A percentile compares a stretch with the other conserved stretches of the same genome.
Evolutionary conservation across 345 rosid genomes (phyloP).

Genomic region (Lepidium didymum): DNA sequence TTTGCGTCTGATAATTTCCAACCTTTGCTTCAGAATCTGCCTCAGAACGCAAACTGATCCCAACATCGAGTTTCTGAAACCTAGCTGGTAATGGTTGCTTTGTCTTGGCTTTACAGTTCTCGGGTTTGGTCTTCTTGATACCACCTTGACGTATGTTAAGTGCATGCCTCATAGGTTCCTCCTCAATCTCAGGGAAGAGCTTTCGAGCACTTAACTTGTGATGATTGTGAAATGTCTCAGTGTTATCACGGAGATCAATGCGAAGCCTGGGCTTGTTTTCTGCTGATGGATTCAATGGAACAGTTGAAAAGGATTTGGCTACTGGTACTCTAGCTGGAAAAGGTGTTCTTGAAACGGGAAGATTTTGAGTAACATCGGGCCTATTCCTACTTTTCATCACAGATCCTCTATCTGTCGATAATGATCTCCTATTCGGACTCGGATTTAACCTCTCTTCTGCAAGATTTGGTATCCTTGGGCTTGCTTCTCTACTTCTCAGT

Average conservation of each 20-base stretch:
- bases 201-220: slow-evolving; percentile 51
- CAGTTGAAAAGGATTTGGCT: slow-evolving; percentile 48
- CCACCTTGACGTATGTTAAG: slow-evolving; percentile 79
- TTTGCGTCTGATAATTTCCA: slow-evolving; percentile 41
- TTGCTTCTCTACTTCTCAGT: slow-evolving; percentile 49
- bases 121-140: slow-evolving; percentile 53
- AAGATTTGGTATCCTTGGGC: slow-evolving; percentile 36
- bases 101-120: slow-evolving; percentile 48
- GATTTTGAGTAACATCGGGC: slow-evolving; percentile 49
- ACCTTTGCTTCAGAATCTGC: slow-evolving; percentile 33
- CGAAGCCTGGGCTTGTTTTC: slow-evolving; percentile 29
- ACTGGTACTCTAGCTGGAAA: slow-evolving; percentile 81
- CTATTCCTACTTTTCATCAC: slow-evolving; percentile 46
- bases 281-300: slow-evolving; percentile 34
- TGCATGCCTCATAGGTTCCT: slow-evolving; percentile 69
- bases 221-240: slow-evolving; percentile 40
- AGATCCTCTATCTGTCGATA: slow-evolving; percentile 81
- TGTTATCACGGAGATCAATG: slow-evolving; percentile 13
- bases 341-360: slow-evolving; percentile 49
- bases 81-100: slow-evolving; percentile 58
- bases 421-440: slow-evolving; percentile 67
- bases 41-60: slow-evolving; percentile 39
- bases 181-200: slow-evolving; percentile 58
- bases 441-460: slow-evolving; percentile 47
- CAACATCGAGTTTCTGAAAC: slow-evolving; percentile 46